Conservation (phyloP, 2,329 filamentous ascomycete genomes). For the Drechslerella coelobrocha region DNA sequence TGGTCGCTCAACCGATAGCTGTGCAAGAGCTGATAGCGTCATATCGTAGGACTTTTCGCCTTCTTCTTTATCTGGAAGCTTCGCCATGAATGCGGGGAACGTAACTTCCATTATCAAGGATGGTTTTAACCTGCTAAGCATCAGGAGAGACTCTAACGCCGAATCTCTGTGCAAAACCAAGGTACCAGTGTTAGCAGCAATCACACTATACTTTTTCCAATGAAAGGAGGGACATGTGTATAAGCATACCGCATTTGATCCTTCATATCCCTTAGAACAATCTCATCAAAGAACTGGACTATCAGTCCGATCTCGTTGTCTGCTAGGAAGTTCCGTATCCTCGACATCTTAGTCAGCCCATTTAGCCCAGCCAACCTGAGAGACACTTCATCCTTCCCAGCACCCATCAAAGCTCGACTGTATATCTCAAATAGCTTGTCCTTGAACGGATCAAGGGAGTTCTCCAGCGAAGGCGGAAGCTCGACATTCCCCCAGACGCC, state of each 20-base stretch:
- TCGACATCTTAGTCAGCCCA: constrained; percentile 61
- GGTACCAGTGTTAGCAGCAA: constrained; percentile 6
- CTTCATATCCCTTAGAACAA: constrained; percentile 67
- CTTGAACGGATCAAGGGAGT: constrained; percentile 62
- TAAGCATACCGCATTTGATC: constrained; percentile 51
- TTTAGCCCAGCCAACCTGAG: constrained; percentile 62
- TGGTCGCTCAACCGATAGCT: constrained; percentile 68
- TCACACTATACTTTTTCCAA: no score
- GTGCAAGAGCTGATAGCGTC: constrained; percentile 69
- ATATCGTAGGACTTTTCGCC: constrained; percentile 62
- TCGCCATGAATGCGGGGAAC: constrained; percentile 71
- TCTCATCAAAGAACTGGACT: constrained; percentile 67
- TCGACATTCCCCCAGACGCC: constrained; percentile 63
- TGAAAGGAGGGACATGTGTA: no score
- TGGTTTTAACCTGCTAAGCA: constrained; percentile 69
- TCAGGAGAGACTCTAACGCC: constrained; percentile 66
- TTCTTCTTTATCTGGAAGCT: constrained; percentile 67
- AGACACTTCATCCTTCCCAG: constrained; percentile 63
- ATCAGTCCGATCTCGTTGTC: constrained; percentile 64
- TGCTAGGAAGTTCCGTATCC: constrained; percentile 61
- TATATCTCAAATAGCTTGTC: constrained; percentile 65
- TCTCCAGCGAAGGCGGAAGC: constrained; percentile 58
- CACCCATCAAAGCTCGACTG: constrained; percentile 64
- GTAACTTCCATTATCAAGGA: constrained; percentile 69
- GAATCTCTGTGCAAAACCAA: constrained; percentile 61